phyloP scores from a whole-genome alignment of 352 stramenopile species.

The Thraustochytrium sp. region DNA sequence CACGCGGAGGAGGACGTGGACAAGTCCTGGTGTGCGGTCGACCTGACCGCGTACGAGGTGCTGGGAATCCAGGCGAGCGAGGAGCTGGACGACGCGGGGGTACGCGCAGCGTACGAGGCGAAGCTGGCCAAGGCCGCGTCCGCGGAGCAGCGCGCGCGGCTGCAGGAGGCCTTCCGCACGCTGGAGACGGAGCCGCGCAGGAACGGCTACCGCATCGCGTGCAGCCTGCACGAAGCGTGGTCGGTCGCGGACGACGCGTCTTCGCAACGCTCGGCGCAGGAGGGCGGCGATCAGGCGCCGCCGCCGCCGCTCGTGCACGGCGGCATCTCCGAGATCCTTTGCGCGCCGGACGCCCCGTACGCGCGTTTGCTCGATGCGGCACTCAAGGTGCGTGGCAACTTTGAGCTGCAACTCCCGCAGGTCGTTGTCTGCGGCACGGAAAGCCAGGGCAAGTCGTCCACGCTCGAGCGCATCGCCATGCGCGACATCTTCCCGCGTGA shows the following conservation, averaged over 20 bases:
- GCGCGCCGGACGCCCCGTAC: neutral
- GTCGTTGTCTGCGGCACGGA: constrained; percentile 14
- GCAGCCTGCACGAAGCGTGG: neutral
- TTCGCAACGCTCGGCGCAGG: neutral
- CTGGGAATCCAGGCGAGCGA: neutral
- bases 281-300: neutral
- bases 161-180: neutral
- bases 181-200: neutral
- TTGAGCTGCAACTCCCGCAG: neutral
- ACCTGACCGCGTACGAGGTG: neutral
- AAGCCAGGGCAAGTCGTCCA: neutral
- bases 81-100: neutral
- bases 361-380: neutral
- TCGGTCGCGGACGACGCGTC: neutral
- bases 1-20: no score
- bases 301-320: neutral
- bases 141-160: neutral
- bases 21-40: neutral
- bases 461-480: constrained; percentile 4
- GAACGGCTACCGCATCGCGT: neutral
- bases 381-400: neutral
- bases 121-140: neutral
- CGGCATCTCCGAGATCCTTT: neutral
- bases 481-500: no score
- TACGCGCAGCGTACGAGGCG: neutral